Conservation (phyloP, 2,329 filamentous ascomycete genomes). For the Penicillium brasilianum region DNA sequence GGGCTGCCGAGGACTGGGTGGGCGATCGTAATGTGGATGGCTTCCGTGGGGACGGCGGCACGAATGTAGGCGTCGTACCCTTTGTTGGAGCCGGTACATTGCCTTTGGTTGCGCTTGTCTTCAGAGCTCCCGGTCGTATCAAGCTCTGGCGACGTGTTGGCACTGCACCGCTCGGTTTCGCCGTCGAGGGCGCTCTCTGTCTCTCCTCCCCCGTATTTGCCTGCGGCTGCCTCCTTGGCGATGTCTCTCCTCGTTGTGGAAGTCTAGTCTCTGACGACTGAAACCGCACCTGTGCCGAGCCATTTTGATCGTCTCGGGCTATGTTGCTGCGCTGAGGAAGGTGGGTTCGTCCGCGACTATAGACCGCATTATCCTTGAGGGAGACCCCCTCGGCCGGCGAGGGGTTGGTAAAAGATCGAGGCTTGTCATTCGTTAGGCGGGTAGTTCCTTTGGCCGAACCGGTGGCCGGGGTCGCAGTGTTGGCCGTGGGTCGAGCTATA, state of each 20-base stretch:
- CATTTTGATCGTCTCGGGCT: conserved; percentile 27
- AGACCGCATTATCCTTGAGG: conserved; percentile 25
- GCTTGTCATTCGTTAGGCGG: conserved; percentile 19
- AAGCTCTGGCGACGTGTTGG: conserved; percentile 38
- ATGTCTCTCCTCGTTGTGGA: conserved; percentile 25
- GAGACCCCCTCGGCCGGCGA: conserved; percentile 21
- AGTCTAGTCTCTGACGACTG: conserved; percentile 28
- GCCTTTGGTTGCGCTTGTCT: conserved; percentile 24
- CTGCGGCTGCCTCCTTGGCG: conserved; percentile 21
- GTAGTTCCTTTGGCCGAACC: conserved; percentile 21
- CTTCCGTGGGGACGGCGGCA: conserved; percentile 34
- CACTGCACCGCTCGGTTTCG: not conserved
- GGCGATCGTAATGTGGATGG: conserved; percentile 18
- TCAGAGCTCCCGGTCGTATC: conserved; percentile 34
- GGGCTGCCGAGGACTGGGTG: conserved; percentile 15
- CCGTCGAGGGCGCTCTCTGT: conserved; percentile 11
- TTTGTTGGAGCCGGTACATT: conserved; percentile 27
- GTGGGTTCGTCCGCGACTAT: conserved; percentile 37
- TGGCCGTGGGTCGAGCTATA: conserved; percentile 28
- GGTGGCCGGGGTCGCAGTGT: conserved; percentile 20
- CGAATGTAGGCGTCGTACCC: conserved; percentile 24
- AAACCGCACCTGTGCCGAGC: conserved; percentile 22
- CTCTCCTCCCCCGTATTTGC: conserved; percentile 13
- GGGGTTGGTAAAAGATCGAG: conserved; percentile 15
- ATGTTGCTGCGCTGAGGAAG: conserved; percentile 38